These are phyloP conservation scores for Scedosporium dehoogii DNA, from an alignment of 2,329 filamentous ascomycete genomes.

Conservation along the genomic window DNA sequence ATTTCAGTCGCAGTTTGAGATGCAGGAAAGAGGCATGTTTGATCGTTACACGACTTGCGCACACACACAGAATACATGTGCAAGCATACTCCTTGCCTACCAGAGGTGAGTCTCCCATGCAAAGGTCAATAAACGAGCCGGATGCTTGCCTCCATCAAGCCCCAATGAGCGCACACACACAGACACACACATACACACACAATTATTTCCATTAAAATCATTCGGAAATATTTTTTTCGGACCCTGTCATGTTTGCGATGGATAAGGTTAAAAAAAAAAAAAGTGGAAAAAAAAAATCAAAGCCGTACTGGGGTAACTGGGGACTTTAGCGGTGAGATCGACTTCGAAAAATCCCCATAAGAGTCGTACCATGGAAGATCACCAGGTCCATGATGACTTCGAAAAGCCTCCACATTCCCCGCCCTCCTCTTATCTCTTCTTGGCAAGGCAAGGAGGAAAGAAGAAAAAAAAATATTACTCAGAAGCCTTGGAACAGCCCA, in stretches of 20 bases:
- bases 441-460: not conserved
- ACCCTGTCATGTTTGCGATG: too few species aligned
- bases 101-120: not conserved
- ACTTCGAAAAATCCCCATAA: not conserved
- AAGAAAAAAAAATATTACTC: not conserved
- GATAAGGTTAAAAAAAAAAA: too few species aligned
- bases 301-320: too few species aligned
- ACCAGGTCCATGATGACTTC: not conserved
- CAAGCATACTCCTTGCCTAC: not conserved
- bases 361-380: not conserved
- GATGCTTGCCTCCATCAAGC: too few species aligned
- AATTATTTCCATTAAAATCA: too few species aligned
- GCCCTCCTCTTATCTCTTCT: not conserved
- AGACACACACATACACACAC: too few species aligned
- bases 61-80: not conserved
- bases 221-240: too few species aligned
- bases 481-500: not conserved
- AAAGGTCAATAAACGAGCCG: too few species aligned
- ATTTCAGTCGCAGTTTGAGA: not conserved
- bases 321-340: too few species aligned
- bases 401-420: not conserved
- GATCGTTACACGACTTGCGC: not conserved
- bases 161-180: too few species aligned
- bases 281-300: too few species aligned
- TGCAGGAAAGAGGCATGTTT: not conserved